Base-by-base conservation (phyloP, 805 yeast genomes). In the Metschnikowia bowlesiae region DNA sequence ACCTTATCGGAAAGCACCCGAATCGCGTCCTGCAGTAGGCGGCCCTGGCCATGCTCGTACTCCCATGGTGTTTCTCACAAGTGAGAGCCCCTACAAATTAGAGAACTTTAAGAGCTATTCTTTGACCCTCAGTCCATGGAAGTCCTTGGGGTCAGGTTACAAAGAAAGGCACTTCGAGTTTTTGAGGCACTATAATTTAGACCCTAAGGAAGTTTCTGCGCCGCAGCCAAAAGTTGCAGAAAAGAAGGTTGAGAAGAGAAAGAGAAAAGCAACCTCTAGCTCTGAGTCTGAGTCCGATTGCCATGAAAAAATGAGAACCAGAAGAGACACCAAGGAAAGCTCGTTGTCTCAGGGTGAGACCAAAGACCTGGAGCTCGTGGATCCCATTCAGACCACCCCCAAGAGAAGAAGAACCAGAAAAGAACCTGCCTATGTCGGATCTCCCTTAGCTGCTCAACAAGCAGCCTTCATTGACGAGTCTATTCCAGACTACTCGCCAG, bases 401-500 rank as follows among this genome's bases (percentile, higher is more conserved):
- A 59, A 64, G 52, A 74, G 75, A 72, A 69, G 70, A 58, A 75
- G 69, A 56, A 62, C 64, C 22, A 68, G 73, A 51, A 67, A 61
- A 43, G 67, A 64, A 32, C 47, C 64, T 1, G 52, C 67, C 10
- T 54, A 61, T 40, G 50, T 60, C 68, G 49, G 69, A 18, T 55
- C 77, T 29, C 67, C 78, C 1, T 65, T 77, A 39, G 70, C 76
- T 18, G 59, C 64, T 14, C 71, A 73, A 38, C 75, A 71, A 52
- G 79, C 80, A 44, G 72, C 78, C n/a, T 76, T 76, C 50, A 77
- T 78, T 50, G 88, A 87, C 76, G 86, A 83, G 63, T 70, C 82
- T 29, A 70, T 91, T 49, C 90, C 90, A 35, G 96, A 90, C 67
- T 89, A 76, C 67, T 82, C 89, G n/a, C 97, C 97, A 3, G 75